Percentiles rank a stretch among this genome's conserved stretches.
Conservation (phyloP, 1,139 yeast species). For the Kodamaea plutei region DNA sequence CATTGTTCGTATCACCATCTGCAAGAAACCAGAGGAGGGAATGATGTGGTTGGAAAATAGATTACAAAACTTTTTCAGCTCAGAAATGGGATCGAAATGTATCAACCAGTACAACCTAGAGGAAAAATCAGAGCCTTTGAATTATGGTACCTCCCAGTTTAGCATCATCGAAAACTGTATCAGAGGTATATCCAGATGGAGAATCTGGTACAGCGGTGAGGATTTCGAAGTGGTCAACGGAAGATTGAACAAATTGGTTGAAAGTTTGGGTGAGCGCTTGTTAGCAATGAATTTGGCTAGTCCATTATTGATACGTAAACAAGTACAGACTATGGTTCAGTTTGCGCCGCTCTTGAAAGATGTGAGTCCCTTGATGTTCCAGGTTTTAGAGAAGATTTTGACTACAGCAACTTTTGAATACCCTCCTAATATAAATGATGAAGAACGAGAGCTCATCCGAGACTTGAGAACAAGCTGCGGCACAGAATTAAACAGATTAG, state of each 20-base stretch:
- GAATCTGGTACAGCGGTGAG: constrained; percentile 74
- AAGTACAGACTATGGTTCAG: constrained; percentile 91
- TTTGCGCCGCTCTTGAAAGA: constrained; percentile 90
- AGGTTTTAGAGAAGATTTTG: constrained; percentile 80
- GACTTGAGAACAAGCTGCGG: constrained; percentile 92
- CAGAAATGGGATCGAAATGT: constrained; percentile 67
- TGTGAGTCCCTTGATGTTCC: constrained; percentile 67
- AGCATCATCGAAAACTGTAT: constrained; percentile 85
- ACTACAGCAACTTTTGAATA: constrained; percentile 84
- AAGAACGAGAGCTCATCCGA: constrained; percentile 73
- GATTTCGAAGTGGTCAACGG: constrained; percentile 59
- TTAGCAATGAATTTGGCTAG: constrained; percentile 72
- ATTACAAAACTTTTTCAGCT: constrained; percentile 67
- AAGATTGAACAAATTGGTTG: constrained; percentile 60
- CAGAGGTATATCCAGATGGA: constrained; percentile 95
- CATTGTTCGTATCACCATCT: constrained; percentile 80
- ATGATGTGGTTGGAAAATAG: constrained; percentile 77
- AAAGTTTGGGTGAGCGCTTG: constrained; percentile 71
- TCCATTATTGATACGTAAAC: constrained; percentile 77
- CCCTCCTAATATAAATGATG: constrained; percentile 64
- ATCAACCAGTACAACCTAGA: constrained; percentile 53
- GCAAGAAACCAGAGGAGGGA: constrained; percentile 81
- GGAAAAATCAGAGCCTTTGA: constrained; percentile 65
- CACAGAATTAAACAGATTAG: constrained; percentile 88
- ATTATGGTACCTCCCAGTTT: constrained; percentile 77